phyloP scores from a whole-genome alignment of 2,329 filamentous ascomycete species.

The Erysiphe pulchra region DNA sequence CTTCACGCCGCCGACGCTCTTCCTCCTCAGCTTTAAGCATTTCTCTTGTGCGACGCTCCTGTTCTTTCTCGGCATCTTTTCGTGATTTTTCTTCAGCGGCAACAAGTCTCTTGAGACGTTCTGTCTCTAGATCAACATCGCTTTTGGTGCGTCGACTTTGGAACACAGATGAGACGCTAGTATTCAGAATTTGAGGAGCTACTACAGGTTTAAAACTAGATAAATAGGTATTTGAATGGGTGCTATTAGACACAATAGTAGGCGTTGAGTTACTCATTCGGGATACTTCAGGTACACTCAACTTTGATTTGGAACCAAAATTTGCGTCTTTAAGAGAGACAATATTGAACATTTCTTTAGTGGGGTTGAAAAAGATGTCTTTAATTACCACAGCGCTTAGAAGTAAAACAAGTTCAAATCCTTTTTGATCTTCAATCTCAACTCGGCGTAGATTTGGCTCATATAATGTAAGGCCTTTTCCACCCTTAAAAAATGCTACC shows the following conservation, averaged over 20 bases:
- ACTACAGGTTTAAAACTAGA: slow-evolving; percentile 1
- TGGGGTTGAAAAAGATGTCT: slow-evolving; percentile 36
- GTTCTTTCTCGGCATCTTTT: slow-evolving; percentile 27
- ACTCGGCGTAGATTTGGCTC: slow-evolving; percentile 78
- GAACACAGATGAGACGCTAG: slow-evolving; percentile 5
- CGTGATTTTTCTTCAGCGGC: slow-evolving; percentile 20
- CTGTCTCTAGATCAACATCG: slow-evolving; percentile 50
- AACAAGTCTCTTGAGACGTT: slow-evolving; percentile 34
- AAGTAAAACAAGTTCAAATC: slow-evolving; percentile 59
- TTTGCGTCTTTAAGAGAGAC: slow-evolving; percentile 15
- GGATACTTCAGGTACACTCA: slow-evolving; percentile 8
- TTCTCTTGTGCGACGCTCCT: slow-evolving; percentile 31
- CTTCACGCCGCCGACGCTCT: slow-evolving; percentile 28
- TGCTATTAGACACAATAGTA: slow-evolving; percentile 10
- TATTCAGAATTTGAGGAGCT: slow-evolving; percentile 6
- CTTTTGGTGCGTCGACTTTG: slow-evolving; percentile 13
- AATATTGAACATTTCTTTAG: slow-evolving; percentile 58
- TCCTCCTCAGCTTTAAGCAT: slow-evolving; percentile 42
- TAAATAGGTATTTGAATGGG: slow-evolving; percentile 2
- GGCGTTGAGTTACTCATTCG: slow-evolving; percentile 4
- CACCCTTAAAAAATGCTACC: slow-evolving; percentile 58
- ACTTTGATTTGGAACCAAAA: slow-evolving; percentile 8
- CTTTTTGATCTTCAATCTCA: slow-evolving; percentile 83
- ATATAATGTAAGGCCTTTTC: slow-evolving; percentile 57
- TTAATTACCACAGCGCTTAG: slow-evolving; percentile 36